Base-by-base conservation (phyloP, 1,139 yeast species). In the Lodderomyces parapsilosis region DNA sequence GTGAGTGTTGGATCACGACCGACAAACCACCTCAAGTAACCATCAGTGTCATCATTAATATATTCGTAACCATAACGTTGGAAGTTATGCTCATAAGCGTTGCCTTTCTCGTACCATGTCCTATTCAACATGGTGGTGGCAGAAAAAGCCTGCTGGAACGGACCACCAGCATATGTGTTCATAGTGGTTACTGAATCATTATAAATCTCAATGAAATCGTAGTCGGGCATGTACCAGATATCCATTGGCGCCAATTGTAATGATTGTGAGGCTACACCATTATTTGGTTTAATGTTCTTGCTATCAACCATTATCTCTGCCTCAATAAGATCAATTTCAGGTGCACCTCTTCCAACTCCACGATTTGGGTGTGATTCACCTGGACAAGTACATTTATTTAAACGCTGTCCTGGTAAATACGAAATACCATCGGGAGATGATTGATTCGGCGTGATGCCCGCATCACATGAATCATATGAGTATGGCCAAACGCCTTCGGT, bases 401-500 rank as follows among this genome's bases (percentile, higher is more conserved):
- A 68, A 46, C 77, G 75, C 66, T 87, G 95, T 20, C 96, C 96
- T 0, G 89, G 88, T 35, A 88, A 67, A 56, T 78, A 84, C 9
- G 88, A 82, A 40, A 87, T 76, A 36, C 96, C 96, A 63, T 87
- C 96, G 1, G 85, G 73, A 0, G 89, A 76, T 11, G 90, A 82
- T 65, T 88, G 96, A 59, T 88, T 88, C n/a, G 95, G 84, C 8
- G 96, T 86, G 48, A 87, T 87, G 49, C 96, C 96, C 5, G 87
- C 87, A 69, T 88, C 96, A 67, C 96, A 88, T 15, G 78, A 64
- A 34, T 81, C 80, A 59, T 88, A 88, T n/a, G 89, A 73, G 57
- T 87, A 88, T 2, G 96, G 96, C 96, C 96, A 88, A 11, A 86
- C 83, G 36, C 96, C 96, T 37, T 86, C 93, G 3, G 95, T 78